A percentile compares a stretch with the other conserved stretches of the same genome.
These are phyloP conservation scores for Chlorociboria aeruginascens DNA, from an alignment of 495 filamentous ascomycete species.

Conservation along the genomic window DNA sequence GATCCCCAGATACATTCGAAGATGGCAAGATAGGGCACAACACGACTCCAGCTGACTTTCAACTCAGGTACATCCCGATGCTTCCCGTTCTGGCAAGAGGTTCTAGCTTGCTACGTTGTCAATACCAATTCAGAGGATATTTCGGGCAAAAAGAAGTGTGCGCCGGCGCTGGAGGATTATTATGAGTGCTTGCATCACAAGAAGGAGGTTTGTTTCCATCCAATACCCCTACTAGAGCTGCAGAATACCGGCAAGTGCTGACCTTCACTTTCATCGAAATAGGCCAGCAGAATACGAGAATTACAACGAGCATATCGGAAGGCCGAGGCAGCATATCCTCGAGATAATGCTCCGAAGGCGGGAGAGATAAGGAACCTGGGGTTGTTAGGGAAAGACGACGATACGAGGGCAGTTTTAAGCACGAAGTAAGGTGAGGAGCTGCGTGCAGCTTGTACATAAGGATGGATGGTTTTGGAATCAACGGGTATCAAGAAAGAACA, in stretches of 20 bases:
- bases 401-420: constrained; percentile 51
- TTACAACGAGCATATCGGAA: constrained; percentile 84
- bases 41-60: not conserved
- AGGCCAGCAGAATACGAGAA: constrained; percentile 66
- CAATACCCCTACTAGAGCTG: not conserved
- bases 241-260: constrained; percentile 3
- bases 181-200: constrained; percentile 96
- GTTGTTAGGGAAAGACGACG: constrained; percentile 68
- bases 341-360: constrained; percentile 59
- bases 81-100: constrained; percentile 97
- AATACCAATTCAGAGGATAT: constrained; percentile 63
- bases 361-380: constrained; percentile 78
- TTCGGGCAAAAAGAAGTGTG: constrained; percentile 79
- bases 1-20: not conserved
- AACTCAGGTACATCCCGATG: constrained; percentile 70
- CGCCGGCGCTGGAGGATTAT: constrained; percentile 86
- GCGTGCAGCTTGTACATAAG: constrained; percentile 16
- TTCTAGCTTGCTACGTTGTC: constrained; percentile 80
- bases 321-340: constrained; percentile 58
- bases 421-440: constrained; percentile 2
- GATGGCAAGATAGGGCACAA: too few relatives aligned
- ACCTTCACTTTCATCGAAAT: constrained; percentile 4
- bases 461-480: constrained; percentile 1
- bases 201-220: constrained; percentile 68
- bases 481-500: not conserved